These are phyloP conservation scores for Fusarium concolor DNA, from an alignment of 2,329 filamentous ascomycete species.

Conservation along the genomic window DNA sequence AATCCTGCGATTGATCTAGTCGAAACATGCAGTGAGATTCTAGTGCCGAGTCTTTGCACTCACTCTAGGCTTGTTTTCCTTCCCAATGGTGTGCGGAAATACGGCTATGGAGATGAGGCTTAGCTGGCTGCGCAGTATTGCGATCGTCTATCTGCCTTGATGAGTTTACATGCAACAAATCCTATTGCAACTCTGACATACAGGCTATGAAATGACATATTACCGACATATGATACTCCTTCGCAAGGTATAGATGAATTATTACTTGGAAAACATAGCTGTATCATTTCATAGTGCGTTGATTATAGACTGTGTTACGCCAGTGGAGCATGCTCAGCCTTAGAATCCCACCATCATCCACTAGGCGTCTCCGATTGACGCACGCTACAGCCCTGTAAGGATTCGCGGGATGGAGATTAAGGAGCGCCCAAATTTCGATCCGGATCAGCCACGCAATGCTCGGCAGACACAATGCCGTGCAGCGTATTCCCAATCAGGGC, in stretches of 20 bases:
- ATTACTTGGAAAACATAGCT: neutral
- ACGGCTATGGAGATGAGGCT: neutral
- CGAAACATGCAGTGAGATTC: neutral
- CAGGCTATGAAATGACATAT: no score
- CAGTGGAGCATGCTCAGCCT: neutral
- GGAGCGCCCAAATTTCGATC: neutral
- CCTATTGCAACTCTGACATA: neutral
- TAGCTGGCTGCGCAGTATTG: neutral
- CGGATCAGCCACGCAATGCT: neutral
- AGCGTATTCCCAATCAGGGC: neutral
- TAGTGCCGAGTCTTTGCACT: neutral
- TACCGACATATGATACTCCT: no score
- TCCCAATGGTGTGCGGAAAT: no score
- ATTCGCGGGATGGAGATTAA: constrained; percentile 16
- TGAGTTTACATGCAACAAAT: neutral
- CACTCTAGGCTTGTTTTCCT: no score
- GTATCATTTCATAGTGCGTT: no score
- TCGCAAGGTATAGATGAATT: no score
- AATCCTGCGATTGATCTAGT: neutral
- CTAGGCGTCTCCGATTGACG: neutral
- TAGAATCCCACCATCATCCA: neutral
- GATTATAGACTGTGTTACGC: neutral
- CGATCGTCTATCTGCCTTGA: neutral
- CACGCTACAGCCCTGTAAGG: neutral
- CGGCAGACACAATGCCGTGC: neutral